Evolutionary conservation across 1,139 yeast genomes (phyloP).

Genomic region (Suhomyces taliae): DNA sequence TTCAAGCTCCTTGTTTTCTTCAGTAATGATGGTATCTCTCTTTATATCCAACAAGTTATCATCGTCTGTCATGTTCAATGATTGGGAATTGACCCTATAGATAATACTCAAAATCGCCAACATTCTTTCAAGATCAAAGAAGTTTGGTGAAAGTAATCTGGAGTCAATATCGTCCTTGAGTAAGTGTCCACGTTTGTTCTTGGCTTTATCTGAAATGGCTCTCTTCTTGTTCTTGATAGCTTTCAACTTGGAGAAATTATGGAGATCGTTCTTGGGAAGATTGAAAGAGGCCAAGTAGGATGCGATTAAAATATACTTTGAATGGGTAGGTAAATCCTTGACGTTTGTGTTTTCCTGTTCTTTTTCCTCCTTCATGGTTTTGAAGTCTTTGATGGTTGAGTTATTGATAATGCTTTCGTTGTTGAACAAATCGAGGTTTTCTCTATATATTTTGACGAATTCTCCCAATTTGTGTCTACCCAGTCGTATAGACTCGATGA

Average conservation of each 20-base stretch:
- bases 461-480: conserved; percentile 37
- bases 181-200: conserved; percentile 38
- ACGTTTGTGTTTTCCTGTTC: conserved; percentile 19
- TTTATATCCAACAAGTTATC: conserved; percentile 27
- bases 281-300: conserved; percentile 71
- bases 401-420: conserved; percentile 42
- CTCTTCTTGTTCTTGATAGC: conserved; percentile 43
- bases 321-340: conserved; percentile 50
- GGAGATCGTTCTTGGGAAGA: conserved; percentile 58
- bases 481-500: conserved; percentile 40
- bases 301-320: conserved; percentile 65
- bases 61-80: conserved; percentile 26
- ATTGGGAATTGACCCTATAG: conserved; percentile 40
- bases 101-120: conserved; percentile 66
- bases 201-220: conserved; percentile 21
- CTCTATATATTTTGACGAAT: conserved; percentile 49
- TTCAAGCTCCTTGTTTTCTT: conserved; percentile 33
- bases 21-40: conserved; percentile 32
- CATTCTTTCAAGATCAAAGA: conserved; percentile 67
- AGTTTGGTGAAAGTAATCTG: conserved; percentile 56
- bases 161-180: conserved; percentile 50
- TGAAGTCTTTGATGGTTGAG: conserved; percentile 30
- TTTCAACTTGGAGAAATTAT: conserved; percentile 59
- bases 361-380: conserved; percentile 24
- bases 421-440: conserved; percentile 39